A percentile compares a stretch with the other conserved stretches of the same genome.
Conservation (phyloP, 129 eudicot genomes). For the Heracleum sosnowskyi region DNA sequence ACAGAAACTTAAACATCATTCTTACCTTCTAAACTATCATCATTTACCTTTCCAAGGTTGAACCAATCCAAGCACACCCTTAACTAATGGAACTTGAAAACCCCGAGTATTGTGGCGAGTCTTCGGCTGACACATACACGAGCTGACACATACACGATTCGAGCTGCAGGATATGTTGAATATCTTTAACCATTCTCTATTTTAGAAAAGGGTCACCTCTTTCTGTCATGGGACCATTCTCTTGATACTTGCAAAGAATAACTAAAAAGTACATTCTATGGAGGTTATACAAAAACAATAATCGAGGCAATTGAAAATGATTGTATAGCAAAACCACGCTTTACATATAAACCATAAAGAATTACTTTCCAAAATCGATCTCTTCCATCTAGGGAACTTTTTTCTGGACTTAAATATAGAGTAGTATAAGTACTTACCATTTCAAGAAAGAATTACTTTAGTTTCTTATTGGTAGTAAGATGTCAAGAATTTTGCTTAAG, state of each 20-base stretch:
- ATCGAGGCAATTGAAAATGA: background rate
- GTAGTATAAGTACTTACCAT: background rate
- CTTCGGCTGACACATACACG: constrained; percentile 39
- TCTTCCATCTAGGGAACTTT: background rate
- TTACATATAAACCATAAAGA: background rate
- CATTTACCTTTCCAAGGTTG: constrained; percentile 67
- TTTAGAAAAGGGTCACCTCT: constrained; percentile 15
- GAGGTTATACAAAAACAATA: background rate
- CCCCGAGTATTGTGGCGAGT: constrained; percentile 28
- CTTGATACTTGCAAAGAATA: constrained; percentile 42
- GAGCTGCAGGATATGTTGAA: constrained; percentile 56
- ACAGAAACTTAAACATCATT: background rate
- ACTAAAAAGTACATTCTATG: constrained; percentile 21
- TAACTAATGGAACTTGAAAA: constrained; percentile 22
- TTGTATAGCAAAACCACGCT: background rate
- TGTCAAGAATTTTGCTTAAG: too few species aligned
- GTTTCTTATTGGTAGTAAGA: too few species aligned
- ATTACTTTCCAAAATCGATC: background rate
- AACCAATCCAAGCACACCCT: constrained; percentile 72
- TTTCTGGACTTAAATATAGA: background rate
- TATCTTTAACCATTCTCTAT: constrained; percentile 33
- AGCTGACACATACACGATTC: too few species aligned
- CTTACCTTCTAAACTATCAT: constrained; percentile 78
- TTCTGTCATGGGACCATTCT: constrained; percentile 13
- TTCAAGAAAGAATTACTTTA: background rate